Evolutionary conservation across 2,329 filamentous ascomycete genomes (phyloP).

Genomic region (Cryoendolithus antarcticus): DNA sequence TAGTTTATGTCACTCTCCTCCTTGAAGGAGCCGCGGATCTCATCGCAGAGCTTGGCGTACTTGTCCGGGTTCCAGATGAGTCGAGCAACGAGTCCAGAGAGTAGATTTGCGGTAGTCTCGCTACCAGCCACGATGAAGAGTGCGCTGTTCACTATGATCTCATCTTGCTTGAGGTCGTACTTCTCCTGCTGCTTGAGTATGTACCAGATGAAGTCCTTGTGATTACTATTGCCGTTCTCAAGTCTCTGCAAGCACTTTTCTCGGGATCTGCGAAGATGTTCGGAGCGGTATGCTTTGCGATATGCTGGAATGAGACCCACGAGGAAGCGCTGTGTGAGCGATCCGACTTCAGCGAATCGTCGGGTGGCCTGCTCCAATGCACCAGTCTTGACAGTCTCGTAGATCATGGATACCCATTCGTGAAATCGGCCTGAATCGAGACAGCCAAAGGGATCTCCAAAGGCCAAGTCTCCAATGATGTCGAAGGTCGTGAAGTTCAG

Average conservation of each 20-base stretch:
- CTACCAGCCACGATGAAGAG: slow-evolving; percentile 50
- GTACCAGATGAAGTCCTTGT: no score
- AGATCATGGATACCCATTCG: slow-evolving; percentile 20
- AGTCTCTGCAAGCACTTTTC: no score
- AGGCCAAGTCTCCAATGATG: slow-evolving; percentile 21
- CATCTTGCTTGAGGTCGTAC: slow-evolving; percentile 12
- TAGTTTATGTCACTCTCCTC: slow-evolving; percentile 16
- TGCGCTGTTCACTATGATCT: slow-evolving; percentile 22
- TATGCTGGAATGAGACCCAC: no score
- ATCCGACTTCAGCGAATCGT: no score
- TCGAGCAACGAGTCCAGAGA: slow-evolving; percentile 60
- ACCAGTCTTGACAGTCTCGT: slow-evolving; percentile 15
- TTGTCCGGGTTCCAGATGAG: slow-evolving; percentile 49
- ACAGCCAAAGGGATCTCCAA: slow-evolving; percentile 22
- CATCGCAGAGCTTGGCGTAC: slow-evolving; percentile 41
- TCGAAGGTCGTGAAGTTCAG: slow-evolving; percentile 17
- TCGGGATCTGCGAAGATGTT: no score
- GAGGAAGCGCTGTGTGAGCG: no score
- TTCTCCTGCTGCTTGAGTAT: no score
- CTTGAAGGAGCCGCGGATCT: slow-evolving; percentile 37
- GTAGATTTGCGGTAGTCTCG: slow-evolving; percentile 65
- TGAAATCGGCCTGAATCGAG: slow-evolving; percentile 23
- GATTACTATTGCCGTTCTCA: no score
- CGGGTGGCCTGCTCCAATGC: no score
- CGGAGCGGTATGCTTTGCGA: no score